phyloP scores from a whole-genome alignment of 306 rosid species.

The barrel medic (Medicago truncatula) region MtrunA17r5.0-ANR NC_053042.1:7740501-7741000 shows the following conservation, averaged over 20 bases:
- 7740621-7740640: slow-evolving; percentile 76
- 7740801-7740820: slow-evolving; percentile 42
- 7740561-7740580: slow-evolving; percentile 88
- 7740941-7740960: slow-evolving; percentile 51
- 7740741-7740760: slow-evolving; percentile 80
- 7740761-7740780: slow-evolving; percentile 23
- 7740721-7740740: slow-evolving; percentile 82
- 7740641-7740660: slow-evolving; percentile 95
- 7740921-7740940: slow-evolving; percentile 62
- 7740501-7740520: slow-evolving; percentile 14
- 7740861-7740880: slow-evolving; percentile 55
- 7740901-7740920: slow-evolving; percentile 64
- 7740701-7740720: slow-evolving; percentile 84
- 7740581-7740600: slow-evolving; percentile 81
- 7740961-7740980: slow-evolving; percentile 33
- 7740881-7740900: slow-evolving; percentile 57
- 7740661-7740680: slow-evolving; percentile 83
- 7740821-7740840: slow-evolving; percentile 82
- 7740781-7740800: slow-evolving; percentile 23
- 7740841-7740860: slow-evolving; percentile 62
- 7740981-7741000: slow-evolving; percentile 23
- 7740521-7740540: not conserved
- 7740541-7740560: slow-evolving; percentile 60
- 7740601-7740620: slow-evolving; percentile 79
- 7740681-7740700: slow-evolving; percentile 73